A percentile compares a stretch with the other conserved stretches of the same genome.
These are phyloP conservation scores for Magnusiomyces fungicola DNA, from an alignment of 1,139 yeast species.

Conservation along the genomic window DNA sequence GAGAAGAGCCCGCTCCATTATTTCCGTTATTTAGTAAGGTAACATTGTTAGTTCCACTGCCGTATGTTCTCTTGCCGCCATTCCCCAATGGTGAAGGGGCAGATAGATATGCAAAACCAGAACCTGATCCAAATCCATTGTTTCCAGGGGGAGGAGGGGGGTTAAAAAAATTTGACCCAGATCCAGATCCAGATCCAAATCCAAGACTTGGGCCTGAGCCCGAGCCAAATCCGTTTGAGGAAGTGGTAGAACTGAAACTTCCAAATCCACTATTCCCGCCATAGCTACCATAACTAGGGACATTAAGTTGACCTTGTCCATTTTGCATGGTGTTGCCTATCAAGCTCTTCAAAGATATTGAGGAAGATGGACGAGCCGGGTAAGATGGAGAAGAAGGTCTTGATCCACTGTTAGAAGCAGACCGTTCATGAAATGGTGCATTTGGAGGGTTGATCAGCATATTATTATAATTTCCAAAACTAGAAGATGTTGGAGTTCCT, in stretches of 20 bases:
- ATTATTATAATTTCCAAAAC: too few species aligned
- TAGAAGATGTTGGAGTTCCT: too few species aligned
- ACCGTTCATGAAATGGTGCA: background rate
- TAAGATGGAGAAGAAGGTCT: slow-evolving; percentile 24
- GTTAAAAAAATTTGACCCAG: too few species aligned
- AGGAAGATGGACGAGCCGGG: slow-evolving; percentile 25
- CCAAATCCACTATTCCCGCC: background rate
- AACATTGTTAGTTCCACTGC: too few species aligned
- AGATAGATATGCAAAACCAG: background rate
- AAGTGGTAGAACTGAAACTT: background rate
- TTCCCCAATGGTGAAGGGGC: background rate
- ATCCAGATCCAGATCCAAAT: background rate
- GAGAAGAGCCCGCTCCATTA: slow-evolving; percentile 1
- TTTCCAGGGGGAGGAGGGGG: too few species aligned
- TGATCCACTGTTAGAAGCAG: background rate
- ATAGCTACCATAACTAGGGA: too few species aligned
- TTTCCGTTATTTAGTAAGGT: too few species aligned
- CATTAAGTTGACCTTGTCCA: too few species aligned
- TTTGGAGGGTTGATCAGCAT: slow-evolving; percentile 1
- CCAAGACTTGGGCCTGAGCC: background rate
- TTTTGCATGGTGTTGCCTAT: background rate
- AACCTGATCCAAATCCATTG: background rate
- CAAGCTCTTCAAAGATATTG: slow-evolving; percentile 19
- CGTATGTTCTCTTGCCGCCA: too few species aligned
- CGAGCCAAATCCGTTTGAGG: background rate